Conservation (phyloP, 1,284 basidiomycete genomes). For the Pyrrhoderma noxium region DNA sequence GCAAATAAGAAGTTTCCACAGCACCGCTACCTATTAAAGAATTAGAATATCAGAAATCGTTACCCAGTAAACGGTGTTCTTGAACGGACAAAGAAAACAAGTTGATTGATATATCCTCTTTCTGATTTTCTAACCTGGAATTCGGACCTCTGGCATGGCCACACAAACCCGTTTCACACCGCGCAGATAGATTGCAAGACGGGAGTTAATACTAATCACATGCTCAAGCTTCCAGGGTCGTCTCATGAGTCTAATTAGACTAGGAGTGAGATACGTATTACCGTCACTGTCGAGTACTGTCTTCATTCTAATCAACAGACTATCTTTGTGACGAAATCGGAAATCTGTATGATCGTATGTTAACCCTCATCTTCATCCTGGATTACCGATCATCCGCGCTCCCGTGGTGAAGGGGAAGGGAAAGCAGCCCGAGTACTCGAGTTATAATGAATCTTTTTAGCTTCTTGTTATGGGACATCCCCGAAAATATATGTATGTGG, state of each 20-base stretch:
- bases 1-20: too few species aligned
- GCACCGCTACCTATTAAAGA: too few species aligned
- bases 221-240: slow-evolving; percentile 8
- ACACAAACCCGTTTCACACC: background rate
- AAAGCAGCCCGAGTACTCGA: slow-evolving; percentile 21
- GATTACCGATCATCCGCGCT: slow-evolving; percentile 27
- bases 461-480: slow-evolving; percentile 27
- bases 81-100: too few species aligned
- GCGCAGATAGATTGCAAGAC: slow-evolving; percentile 3
- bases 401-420: slow-evolving; percentile 29
- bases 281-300: slow-evolving; percentile 15
- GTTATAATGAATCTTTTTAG: slow-evolving; percentile 24
- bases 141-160: background rate
- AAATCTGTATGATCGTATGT: slow-evolving; percentile 17
- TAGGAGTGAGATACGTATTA: background rate
- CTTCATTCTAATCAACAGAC: slow-evolving; percentile 23
- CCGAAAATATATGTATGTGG: slow-evolving; percentile 21
- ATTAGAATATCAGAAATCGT: too few species aligned
- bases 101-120: slow-evolving; percentile 8
- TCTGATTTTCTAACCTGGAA: background rate
- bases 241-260: slow-evolving; percentile 16
- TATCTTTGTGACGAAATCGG: slow-evolving; percentile 19
- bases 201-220: too few species aligned
- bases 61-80: too few species aligned
- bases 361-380: slow-evolving; percentile 22